Conservation (phyloP, 768 basidiomycete species). For the Amanita phalloides region DNA sequence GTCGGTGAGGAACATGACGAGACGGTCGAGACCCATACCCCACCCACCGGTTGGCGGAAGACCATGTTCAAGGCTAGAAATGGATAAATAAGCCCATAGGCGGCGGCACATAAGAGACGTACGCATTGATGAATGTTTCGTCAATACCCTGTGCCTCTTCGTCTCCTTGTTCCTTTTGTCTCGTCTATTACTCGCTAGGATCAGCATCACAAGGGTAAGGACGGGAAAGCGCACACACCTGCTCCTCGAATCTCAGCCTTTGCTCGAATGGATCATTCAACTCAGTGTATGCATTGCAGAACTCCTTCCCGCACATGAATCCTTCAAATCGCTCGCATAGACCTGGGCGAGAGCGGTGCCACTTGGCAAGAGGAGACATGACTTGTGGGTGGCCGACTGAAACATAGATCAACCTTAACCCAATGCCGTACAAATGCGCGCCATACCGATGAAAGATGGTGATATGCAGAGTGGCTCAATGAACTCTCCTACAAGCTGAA, state of each 20-base stretch:
- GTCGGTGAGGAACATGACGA: slow-evolving; percentile 98
- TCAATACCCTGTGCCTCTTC: slow-evolving; percentile 98
- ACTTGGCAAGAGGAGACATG: slow-evolving; percentile 99
- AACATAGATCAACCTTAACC: slow-evolving; percentile 5
- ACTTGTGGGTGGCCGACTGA: slow-evolving; percentile 96
- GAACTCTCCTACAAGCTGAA: slow-evolving; percentile 90
- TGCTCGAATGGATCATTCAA: slow-evolving; percentile 99
- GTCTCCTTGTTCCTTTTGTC: slow-evolving; percentile 94
- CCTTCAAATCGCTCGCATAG: slow-evolving; percentile 98
- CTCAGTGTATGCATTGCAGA: slow-evolving; percentile 99
- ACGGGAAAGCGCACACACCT: slow-evolving; percentile 29
- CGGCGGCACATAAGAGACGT: slow-evolving; percentile 21
- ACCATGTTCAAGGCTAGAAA: slow-evolving; percentile 81
- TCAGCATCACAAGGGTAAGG: background rate
- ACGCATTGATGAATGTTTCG: slow-evolving; percentile 94
- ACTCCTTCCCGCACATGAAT: slow-evolving; percentile 96
- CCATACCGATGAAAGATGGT: slow-evolving; percentile 85
- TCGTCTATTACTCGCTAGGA: slow-evolving; percentile 28
- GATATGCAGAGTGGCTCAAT: slow-evolving; percentile 97
- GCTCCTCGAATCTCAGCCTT: slow-evolving; percentile 90
- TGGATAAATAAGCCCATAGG: background rate
- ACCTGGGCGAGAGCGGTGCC: slow-evolving; percentile 93
- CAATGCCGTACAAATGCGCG: background rate
- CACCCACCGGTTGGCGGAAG: slow-evolving; percentile 96
- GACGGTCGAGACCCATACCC: slow-evolving; percentile 91